These are phyloP conservation scores for Cercospora sojina DNA, from an alignment of 2,329 filamentous ascomycete species.

Conservation along the genomic window DNA sequence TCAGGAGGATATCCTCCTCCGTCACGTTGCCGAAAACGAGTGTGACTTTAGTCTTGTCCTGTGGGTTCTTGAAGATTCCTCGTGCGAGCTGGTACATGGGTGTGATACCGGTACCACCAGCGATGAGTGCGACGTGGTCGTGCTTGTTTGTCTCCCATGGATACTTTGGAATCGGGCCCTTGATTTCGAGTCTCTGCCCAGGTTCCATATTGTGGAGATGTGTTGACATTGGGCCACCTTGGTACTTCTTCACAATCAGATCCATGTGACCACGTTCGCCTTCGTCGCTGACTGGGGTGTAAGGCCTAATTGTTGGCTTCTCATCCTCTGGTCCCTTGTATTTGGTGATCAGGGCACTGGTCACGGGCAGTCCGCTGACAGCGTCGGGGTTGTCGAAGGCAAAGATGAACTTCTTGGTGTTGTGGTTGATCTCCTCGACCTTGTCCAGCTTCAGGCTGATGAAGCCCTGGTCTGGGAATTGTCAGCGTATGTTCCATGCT, in stretches of 20 bases:
- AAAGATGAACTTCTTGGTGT: constrained; percentile 92
- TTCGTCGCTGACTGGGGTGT: constrained; percentile 89
- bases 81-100: constrained; percentile 96
- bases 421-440: constrained; percentile 81
- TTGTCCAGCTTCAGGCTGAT: constrained; percentile 75
- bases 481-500: background rate
- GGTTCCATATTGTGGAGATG: constrained; percentile 81
- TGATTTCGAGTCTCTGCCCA: constrained; percentile 82
- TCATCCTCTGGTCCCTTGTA: constrained; percentile 79
- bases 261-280: constrained; percentile 78
- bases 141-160: constrained; percentile 89
- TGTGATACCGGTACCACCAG: constrained; percentile 95
- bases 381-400: constrained; percentile 78
- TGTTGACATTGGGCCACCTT: constrained; percentile 84
- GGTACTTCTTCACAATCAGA: constrained; percentile 89
- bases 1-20: constrained; percentile 89
- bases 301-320: constrained; percentile 86
- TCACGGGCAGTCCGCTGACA: constrained; percentile 76
- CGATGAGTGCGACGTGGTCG: constrained; percentile 78
- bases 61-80: constrained; percentile 91
- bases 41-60: constrained; percentile 96
- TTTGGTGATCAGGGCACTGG: constrained; percentile 87
- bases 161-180: constrained; percentile 95
- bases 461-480: constrained; percentile 71
- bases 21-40: constrained; percentile 87